Base-by-base conservation (phyloP, 805 yeast genomes). In the Barnettozyma sp. region DNA sequence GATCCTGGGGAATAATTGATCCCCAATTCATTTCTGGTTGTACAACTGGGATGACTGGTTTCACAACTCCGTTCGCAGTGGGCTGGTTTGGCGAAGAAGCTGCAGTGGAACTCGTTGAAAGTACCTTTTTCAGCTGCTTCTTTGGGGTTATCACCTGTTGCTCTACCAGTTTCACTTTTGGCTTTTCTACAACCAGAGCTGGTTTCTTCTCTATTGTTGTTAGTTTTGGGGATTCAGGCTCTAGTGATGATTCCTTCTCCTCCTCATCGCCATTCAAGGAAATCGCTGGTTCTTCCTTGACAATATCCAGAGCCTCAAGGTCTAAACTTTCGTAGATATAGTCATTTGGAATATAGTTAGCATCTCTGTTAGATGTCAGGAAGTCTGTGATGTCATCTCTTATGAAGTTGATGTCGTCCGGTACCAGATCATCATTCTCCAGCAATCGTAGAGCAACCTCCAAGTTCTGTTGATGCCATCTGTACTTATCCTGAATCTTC, bases 281-380 rank as follows among this genome's bases (percentile, higher is more conserved):
- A 17, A 55, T 61, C 7, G 70, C 71, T 8, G 68, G 68, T 42
- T 70, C 77, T 34, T 66, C 70, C 6, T 69, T 73, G 30, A 72
- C 70, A 18, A 69, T 59, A 23, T 71, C 76, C 38, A 63, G 62
- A 2, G 77, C 74, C 36, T 70, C 77, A 26, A 87, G 70, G 33
- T 83, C 88, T 48, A 90, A 68, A 39, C 77, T 81, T 47, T 92
- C 97, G 58, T 90, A 92, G 42, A 90, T 72, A 18, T 86, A 90
- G 52, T 88, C 96, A 57, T 90, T 94, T 51, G 87, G 97, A 16
- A 90, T 82, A 55, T 86, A 90, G 51, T 86, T 95, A 3, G 78
- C 84, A 40, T 86, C 95, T 59, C 82, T 87, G 56, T 90, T 90
- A 47, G 84, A 83, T 48, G 87, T 95, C 17, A 92, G 85, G 57